These are phyloP conservation scores for Rhodomyrtus tomentosa DNA, from an alignment of 345 rosid species.

Conservation along the genomic window DNA sequence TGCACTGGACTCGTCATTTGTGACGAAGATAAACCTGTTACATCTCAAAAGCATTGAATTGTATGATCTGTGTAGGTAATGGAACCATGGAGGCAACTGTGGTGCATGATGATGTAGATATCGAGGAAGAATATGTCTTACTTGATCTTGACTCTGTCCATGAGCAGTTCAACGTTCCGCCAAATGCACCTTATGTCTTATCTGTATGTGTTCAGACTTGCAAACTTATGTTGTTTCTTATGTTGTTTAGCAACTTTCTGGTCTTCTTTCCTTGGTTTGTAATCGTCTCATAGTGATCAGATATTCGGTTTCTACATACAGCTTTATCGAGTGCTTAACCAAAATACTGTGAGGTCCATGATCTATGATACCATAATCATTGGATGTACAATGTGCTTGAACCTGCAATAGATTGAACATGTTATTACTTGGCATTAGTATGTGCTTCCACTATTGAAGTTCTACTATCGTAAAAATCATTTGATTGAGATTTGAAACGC, in stretches of 20 bases:
- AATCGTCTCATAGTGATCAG: not conserved
- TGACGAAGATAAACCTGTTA: too few relatives aligned
- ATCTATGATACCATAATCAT: not conserved
- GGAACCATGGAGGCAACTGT: constrained; percentile 23
- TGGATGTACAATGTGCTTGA: not conserved
- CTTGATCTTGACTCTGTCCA: constrained; percentile 42
- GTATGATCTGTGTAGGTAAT: not conserved
- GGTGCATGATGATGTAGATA: not conserved
- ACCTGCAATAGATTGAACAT: not conserved
- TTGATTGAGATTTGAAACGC: not conserved
- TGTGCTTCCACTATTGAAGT: not conserved
- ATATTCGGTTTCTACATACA: not conserved
- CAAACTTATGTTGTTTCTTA: not conserved
- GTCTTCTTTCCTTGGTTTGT: not conserved
- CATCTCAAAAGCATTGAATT: not conserved
- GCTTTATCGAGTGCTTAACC: not conserved
- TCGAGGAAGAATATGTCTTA: constrained; percentile 35
- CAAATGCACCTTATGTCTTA: constrained; percentile 36
- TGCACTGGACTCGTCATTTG: too few relatives aligned
- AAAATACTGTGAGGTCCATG: not conserved
- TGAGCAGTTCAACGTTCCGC: constrained; percentile 25
- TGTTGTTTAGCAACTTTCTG: not conserved
- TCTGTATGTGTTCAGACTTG: constrained; percentile 19
- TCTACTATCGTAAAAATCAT: not conserved
- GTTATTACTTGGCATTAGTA: not conserved